These are phyloP conservation scores for Colletotrichum noveboracense DNA, from an alignment of 2,329 filamentous ascomycete species.

Conservation along the genomic window DNA sequence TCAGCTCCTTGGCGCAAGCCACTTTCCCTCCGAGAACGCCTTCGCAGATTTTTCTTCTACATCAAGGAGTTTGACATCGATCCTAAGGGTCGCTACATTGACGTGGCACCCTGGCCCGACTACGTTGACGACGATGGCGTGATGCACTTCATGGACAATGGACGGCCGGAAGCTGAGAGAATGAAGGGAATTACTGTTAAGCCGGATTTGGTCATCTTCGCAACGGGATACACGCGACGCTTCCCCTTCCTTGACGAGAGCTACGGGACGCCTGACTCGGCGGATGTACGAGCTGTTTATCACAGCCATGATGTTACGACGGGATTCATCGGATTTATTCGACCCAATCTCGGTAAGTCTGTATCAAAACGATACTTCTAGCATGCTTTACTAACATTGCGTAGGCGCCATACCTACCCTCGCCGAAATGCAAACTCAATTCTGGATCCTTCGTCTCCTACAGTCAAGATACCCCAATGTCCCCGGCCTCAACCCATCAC, in stretches of 20 bases:
- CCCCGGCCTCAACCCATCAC: neutral
- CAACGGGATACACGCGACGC: slow-evolving; percentile 38
- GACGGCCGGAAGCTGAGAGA: slow-evolving; percentile 32
- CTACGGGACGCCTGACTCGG: slow-evolving; percentile 48
- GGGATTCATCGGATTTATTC: slow-evolving; percentile 53
- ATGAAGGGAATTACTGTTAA: slow-evolving; percentile 33
- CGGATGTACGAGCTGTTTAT: slow-evolving; percentile 59
- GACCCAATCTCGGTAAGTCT: slow-evolving; percentile 43
- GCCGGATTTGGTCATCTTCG: slow-evolving; percentile 40
- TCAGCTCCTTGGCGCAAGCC: slow-evolving; percentile 35
- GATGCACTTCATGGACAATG: slow-evolving; percentile 35
- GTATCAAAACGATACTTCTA: rapidly evolving
- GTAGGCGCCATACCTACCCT: slow-evolving; percentile 49
- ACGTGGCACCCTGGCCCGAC: slow-evolving; percentile 40
- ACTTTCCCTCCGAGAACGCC: slow-evolving; percentile 24
- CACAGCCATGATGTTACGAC: slow-evolving; percentile 40
- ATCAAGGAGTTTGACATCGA: slow-evolving; percentile 26
- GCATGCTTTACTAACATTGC: neutral
- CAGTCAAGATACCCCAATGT: slow-evolving; percentile 7
- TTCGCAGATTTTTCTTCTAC: slow-evolving; percentile 38
- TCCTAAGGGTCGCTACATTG: slow-evolving; percentile 31
- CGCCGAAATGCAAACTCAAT: slow-evolving; percentile 53
- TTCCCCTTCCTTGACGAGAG: slow-evolving; percentile 36
- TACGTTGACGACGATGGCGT: slow-evolving; percentile 34
- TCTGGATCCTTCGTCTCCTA: slow-evolving; percentile 49